Conservation (phyloP, 345 rosid genomes). For the Eucalyptus guilfoylei region DNA sequence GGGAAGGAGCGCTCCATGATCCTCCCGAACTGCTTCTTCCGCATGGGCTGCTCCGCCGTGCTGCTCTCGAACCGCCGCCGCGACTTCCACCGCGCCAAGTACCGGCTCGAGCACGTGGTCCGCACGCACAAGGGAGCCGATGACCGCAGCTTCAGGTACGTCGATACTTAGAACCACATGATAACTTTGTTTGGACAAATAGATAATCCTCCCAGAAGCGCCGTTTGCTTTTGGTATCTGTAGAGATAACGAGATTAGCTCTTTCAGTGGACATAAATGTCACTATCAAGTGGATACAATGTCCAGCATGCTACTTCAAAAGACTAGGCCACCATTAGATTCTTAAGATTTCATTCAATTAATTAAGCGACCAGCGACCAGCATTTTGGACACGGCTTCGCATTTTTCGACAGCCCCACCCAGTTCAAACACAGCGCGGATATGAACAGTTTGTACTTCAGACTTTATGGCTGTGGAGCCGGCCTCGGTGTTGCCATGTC, state of each 20-base stretch:
- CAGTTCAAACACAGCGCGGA: neutral
- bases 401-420: neutral
- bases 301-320: neutral
- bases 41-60: conserved; percentile 89
- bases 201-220: neutral
- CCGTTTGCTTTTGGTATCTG: neutral
- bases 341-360: neutral
- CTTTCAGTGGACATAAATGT: neutral
- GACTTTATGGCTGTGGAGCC: neutral
- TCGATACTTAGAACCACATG: neutral
- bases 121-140: conserved; percentile 92
- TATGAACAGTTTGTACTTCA: neutral
- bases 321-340: neutral
- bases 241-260: neutral
- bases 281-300: neutral
- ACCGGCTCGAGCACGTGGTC: conserved; percentile 82
- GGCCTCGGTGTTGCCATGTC: neutral
- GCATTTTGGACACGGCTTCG: neutral
- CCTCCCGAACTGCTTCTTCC: conserved; percentile 75
- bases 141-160: conserved; percentile 89
- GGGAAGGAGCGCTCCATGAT: conserved; percentile 76
- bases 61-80: conserved; percentile 75
- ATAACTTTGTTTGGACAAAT: neutral
- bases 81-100: conserved; percentile 65
- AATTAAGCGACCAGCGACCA: neutral